These are phyloP conservation scores for Fulvia fulva DNA, from an alignment of 2,329 filamentous ascomycete genomes.

Conservation along the genomic window DNA sequence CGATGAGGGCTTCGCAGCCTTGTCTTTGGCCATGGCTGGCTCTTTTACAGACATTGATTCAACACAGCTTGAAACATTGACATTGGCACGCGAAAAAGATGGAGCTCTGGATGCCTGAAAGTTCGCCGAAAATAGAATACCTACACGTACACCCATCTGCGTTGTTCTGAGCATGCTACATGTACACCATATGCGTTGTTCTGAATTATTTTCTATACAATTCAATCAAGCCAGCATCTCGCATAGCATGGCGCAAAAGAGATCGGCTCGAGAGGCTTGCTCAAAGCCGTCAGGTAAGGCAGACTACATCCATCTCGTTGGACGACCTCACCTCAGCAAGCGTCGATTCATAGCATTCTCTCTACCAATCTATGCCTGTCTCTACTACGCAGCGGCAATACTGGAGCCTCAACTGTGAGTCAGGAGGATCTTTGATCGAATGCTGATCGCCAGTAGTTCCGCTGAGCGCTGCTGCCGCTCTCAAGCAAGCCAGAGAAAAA, in stretches of 20 bases:
- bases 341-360: no score
- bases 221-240: background rate
- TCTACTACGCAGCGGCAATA: no score
- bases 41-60: conserved; percentile 3
- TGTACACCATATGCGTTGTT: background rate
- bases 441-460: conserved; percentile 14
- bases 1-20: conserved; percentile 2
- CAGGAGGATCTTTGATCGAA: background rate
- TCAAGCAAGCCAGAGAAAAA: conserved; percentile 20
- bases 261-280: conserved; percentile 35
- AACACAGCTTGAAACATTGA: background rate
- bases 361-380: no score
- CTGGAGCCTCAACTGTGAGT: background rate
- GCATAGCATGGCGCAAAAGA: conserved; percentile 29
- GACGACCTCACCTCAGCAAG: background rate
- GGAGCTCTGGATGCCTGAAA: conserved; percentile 7
- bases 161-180: background rate
- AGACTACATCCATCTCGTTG: background rate
- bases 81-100: background rate
- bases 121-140: background rate
- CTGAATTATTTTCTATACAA: no score
- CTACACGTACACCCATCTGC: no score
- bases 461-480: conserved; percentile 34
- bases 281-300: conserved; percentile 16
- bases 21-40: conserved; percentile 12